A percentile compares a stretch with the other conserved stretches of the same genome.
These are phyloP conservation scores for Mitragyna speciosa DNA, from an alignment of 257 asterid genomes.

Conservation along the genomic window DNA sequence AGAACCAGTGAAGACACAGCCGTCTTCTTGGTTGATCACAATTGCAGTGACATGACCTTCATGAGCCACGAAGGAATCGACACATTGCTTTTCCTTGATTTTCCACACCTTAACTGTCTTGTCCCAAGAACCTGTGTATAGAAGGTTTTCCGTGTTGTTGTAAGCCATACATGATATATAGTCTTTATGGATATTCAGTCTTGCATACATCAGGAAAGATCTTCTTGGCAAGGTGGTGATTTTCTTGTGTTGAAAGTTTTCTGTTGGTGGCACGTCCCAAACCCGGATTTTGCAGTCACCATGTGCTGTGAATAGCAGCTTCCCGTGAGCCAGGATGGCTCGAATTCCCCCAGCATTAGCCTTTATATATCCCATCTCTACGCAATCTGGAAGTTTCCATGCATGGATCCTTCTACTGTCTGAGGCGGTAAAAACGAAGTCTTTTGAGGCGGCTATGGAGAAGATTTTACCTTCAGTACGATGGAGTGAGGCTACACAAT, in stretches of 20 bases:
- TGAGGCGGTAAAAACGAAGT: slow-evolving; percentile 59
- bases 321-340: slow-evolving; percentile 51
- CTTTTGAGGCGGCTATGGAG: slow-evolving; percentile 46
- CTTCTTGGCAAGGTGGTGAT: slow-evolving; percentile 46
- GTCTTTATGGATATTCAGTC: slow-evolving; percentile 33
- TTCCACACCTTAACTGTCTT: slow-evolving; percentile 67
- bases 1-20: slow-evolving; percentile 65
- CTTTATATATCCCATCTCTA: slow-evolving; percentile 52
- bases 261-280: slow-evolving; percentile 49
- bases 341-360: slow-evolving; percentile 51
- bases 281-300: slow-evolving; percentile 56
- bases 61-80: slow-evolving; percentile 65
- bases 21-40: slow-evolving; percentile 53
- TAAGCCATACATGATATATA: slow-evolving; percentile 54
- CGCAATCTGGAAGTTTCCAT: slow-evolving; percentile 64
- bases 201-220: slow-evolving; percentile 37
- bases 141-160: slow-evolving; percentile 44
- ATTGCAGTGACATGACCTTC: slow-evolving; percentile 58
- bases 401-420: slow-evolving; percentile 60
- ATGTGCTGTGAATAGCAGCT: slow-evolving; percentile 51
- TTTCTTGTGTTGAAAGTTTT: slow-evolving; percentile 39
- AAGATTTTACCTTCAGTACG: slow-evolving; percentile 54
- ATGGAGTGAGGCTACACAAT: slow-evolving; percentile 66
- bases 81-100: slow-evolving; percentile 39
- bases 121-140: slow-evolving; percentile 72